Conservation (phyloP, 129 eudicot species). For the Pulicaria dysenterica region DNA sequence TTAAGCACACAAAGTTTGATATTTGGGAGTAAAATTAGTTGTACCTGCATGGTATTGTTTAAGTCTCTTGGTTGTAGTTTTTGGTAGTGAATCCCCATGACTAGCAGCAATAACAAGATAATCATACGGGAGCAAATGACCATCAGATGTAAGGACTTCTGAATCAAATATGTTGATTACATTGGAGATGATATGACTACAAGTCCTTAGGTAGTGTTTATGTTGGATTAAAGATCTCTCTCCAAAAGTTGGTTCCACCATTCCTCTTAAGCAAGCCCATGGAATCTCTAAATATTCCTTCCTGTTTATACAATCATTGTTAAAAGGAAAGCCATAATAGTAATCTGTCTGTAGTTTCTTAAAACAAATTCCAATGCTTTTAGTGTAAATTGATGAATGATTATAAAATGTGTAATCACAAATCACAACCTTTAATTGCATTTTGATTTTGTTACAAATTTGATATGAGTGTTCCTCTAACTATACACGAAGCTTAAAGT, state of each 20-base stretch:
- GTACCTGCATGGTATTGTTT: constrained; percentile 70
- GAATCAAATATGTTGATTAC: constrained; percentile 52
- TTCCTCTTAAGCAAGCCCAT: constrained; percentile 85
- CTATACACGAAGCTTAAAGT: too few relatives aligned
- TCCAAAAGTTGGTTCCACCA: constrained; percentile 87
- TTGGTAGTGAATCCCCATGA: constrained; percentile 55
- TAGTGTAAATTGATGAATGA: too few relatives aligned
- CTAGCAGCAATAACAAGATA: constrained; percentile 88
- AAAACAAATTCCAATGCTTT: too few relatives aligned
- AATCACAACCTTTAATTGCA: too few relatives aligned
- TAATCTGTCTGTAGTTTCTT: too few relatives aligned
- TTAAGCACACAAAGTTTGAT: too few relatives aligned
- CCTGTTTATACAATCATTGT: constrained; percentile 33
- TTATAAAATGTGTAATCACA: too few relatives aligned
- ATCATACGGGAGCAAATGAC: constrained; percentile 61
- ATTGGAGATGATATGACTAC: constrained; percentile 53
- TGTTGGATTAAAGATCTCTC: constrained; percentile 71
- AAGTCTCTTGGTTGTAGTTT: constrained; percentile 62
- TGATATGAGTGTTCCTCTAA: too few relatives aligned
- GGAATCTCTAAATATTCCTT: constrained; percentile 89
- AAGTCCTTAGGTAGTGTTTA: constrained; percentile 62
- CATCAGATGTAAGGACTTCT: constrained; percentile 63
- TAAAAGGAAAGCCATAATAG: too few relatives aligned
- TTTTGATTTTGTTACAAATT: too few relatives aligned
- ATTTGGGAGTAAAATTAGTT: too few relatives aligned